Evolutionary conservation across 176 grass and related monocot species (phyloP).

Genomic region (Tuctoria greenei): DNA sequence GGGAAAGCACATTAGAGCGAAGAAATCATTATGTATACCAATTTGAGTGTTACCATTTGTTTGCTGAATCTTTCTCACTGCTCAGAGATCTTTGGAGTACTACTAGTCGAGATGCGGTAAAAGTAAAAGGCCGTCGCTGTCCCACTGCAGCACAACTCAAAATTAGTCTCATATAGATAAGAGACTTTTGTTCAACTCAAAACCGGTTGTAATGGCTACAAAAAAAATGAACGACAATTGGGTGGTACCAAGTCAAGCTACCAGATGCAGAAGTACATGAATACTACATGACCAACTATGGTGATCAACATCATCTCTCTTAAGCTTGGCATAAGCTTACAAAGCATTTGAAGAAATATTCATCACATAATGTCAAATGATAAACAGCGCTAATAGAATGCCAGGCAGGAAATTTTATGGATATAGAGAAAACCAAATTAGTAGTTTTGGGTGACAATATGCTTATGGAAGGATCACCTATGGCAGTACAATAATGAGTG

Average conservation of each 20-base stretch:
- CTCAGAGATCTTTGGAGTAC: slow-evolving; percentile 15
- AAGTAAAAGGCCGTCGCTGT: slow-evolving; percentile 52
- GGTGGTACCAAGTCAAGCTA: background rate
- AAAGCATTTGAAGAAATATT: background rate
- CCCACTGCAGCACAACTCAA: slow-evolving; percentile 51
- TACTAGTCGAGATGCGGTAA: slow-evolving; percentile 37
- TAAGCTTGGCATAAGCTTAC: background rate
- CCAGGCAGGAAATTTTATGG: background rate
- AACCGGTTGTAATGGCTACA: background rate
- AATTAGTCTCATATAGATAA: slow-evolving; percentile 22
- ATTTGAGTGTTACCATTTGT: slow-evolving; percentile 39
- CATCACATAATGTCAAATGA: background rate
- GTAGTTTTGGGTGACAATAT: background rate
- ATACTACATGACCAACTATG: background rate
- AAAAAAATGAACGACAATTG: background rate
- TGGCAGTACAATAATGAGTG: slow-evolving; percentile 6
- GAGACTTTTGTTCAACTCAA: background rate
- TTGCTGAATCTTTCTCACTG: slow-evolving; percentile 30
- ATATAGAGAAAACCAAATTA: background rate
- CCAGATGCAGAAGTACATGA: background rate
- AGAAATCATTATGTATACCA: background rate
- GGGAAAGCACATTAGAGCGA: background rate
- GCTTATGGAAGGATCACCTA: background rate
- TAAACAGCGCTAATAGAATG: background rate
- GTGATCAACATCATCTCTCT: background rate